These are phyloP conservation scores for Hyaloscypha finlandica DNA, from an alignment of 495 filamentous ascomycete species.

Conservation along the genomic window DNA sequence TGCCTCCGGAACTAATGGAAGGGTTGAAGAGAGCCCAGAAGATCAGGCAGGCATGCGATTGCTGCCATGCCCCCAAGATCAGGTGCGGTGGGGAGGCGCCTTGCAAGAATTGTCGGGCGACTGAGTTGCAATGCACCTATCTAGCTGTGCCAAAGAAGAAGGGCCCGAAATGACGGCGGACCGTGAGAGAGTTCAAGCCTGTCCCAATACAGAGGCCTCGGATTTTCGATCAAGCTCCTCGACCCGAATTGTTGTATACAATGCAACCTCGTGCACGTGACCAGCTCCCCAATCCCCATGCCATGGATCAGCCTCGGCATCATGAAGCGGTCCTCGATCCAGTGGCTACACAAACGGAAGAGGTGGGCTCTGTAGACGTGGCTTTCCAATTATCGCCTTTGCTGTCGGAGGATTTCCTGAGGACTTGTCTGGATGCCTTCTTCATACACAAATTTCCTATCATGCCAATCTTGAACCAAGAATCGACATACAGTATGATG, in stretches of 20 bases:
- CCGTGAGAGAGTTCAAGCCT: not conserved
- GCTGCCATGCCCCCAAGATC: conserved; percentile 29
- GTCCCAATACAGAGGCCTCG: not conserved
- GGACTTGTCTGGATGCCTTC: conserved; percentile 24
- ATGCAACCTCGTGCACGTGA: no score
- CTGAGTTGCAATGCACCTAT: conserved; percentile 18
- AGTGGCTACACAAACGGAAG: no score
- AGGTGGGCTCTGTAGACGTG: not conserved
- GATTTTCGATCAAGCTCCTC: not conserved
- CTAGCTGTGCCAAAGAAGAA: conserved; percentile 25
- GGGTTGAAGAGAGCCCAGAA: conserved; percentile 1
- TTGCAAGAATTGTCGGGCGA: conserved; percentile 18
- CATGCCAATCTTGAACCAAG: conserved; percentile 21
- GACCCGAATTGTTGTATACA: no score
- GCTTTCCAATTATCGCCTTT: conserved; percentile 19
- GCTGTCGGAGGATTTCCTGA: conserved; percentile 9
- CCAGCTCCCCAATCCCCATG: no score
- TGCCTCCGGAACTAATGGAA: not conserved
- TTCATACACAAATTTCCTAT: conserved; percentile 27
- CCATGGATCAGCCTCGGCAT: no score
- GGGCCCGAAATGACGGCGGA: conserved; percentile 14
- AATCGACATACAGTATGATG: not conserved
- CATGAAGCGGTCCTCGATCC: no score
- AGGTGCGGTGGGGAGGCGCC: conserved; percentile 26
- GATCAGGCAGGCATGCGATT: conserved; percentile 30